Base-by-base conservation (phyloP, 768 basidiomycete genomes). In the Neoboletus subvelutipes region DNA sequence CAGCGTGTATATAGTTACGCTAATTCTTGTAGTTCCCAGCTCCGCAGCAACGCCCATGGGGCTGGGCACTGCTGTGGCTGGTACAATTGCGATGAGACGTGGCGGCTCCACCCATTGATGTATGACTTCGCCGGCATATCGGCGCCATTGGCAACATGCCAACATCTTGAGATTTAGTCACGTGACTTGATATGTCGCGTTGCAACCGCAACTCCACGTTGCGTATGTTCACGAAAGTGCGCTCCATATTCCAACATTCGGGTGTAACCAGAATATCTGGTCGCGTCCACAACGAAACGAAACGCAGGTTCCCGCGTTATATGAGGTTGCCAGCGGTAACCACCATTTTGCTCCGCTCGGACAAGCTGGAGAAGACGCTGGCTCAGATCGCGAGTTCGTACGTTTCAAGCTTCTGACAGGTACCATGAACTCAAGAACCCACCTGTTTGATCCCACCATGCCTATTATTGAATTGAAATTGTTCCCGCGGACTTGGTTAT, bases 1-100 rank as follows among this genome's bases (percentile, higher is more conserved):
- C n/a, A 41, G 52, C 29, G 36, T 34, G 56, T 66, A 62, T 57
- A 66, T 66, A 57, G 39, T 24, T 22, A 17, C 37, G 29, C 40
- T n/a, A n/a, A n/a, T n/a, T n/a, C n/a, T n/a, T n/a, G n/a, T n/a
- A n/a, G n/a, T n/a, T n/a, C n/a, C 54, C 54, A 18, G 45, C 11
- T 36, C 36, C 50, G 51, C 31, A 43, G 50, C 47, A 43, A 55
- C 42, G 28, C 24, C 3, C 15, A 18, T 24, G 45, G 17, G 17
- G 3, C 11, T n/a, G n/a, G 33, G 28, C 26, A 48, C 17, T 55
- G 59, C 59, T 50, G 59, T 54, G 59, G 59, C 31, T 29, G 37
- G 24, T 4, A 4, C 18, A n/a, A 22, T n/a, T 12, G 37, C n/a
- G 20, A 58, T 40, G 15, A 50, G 41, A 47, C 8, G 41, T 20